Conservation (phyloP, 75 land plant species). For the Azolla pinnata region DNA sequence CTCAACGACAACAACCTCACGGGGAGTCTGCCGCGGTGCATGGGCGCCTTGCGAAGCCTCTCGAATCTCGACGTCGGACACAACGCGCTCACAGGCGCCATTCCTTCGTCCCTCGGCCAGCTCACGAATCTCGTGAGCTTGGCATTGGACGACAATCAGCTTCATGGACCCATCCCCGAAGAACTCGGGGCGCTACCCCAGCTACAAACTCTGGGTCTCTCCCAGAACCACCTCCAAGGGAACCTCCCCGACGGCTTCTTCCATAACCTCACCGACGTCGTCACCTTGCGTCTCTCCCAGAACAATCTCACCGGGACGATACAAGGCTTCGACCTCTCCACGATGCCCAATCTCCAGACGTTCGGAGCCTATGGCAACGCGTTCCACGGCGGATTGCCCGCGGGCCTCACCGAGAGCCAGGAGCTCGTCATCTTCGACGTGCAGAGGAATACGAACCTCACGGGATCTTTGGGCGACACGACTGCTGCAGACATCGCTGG, state of each 20-base stretch:
- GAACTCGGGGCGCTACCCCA: conserved; percentile 53
- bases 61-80: conserved; percentile 10
- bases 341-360: no score
- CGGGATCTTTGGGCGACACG: no score
- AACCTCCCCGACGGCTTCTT: conserved; percentile 43
- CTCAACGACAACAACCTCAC: conserved; percentile 10
- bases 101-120: conserved; percentile 38
- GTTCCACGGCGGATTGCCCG: no score
- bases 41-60: conserved; percentile 9
- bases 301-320: conserved; percentile 58
- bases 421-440: no score
- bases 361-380: no score
- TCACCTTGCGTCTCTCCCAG: conserved; percentile 46
- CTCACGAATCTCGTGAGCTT: conserved; percentile 57
- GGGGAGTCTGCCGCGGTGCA: conserved; percentile 15
- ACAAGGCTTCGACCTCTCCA: no score
- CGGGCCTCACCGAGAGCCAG: no score
- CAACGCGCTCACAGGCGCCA: conserved; percentile 19
- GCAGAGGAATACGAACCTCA: no score
- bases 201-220: conserved; percentile 34
- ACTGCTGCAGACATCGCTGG: no score
- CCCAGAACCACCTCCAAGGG: conserved; percentile 65
- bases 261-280: conserved; percentile 34
- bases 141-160: conserved; percentile 53
- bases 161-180: conserved; percentile 62